These are phyloP conservation scores for Plasmodium vinckei DNA, from an alignment of 169 alveolate species.

Conservation along the genomic window DNA sequence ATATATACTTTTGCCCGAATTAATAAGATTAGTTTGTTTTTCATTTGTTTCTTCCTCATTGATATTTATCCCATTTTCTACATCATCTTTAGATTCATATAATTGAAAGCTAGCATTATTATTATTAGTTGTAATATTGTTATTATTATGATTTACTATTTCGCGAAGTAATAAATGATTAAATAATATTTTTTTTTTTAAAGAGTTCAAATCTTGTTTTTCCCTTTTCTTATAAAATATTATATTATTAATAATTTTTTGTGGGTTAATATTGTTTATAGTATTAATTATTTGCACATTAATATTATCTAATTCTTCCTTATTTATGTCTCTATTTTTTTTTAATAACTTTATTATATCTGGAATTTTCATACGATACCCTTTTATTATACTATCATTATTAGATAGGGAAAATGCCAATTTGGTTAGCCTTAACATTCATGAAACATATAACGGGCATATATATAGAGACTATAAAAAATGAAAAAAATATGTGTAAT, in stretches of 20 bases:
- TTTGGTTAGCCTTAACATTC: slow-evolving; percentile 33
- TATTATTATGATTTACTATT: background rate
- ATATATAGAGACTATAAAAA: background rate
- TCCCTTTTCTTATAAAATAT: slow-evolving; percentile 25
- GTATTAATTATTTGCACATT: slow-evolving; percentile 66
- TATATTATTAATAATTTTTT: slow-evolving; percentile 60
- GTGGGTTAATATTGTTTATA: slow-evolving; percentile 59
- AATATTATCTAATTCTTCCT: slow-evolving; percentile 57
- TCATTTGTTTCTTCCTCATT: background rate
- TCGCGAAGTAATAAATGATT: slow-evolving; percentile 53
- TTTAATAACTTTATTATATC: slow-evolving; percentile 32
- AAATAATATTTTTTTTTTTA: slow-evolving; percentile 54
- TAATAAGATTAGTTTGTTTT: background rate
- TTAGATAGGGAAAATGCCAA: slow-evolving; percentile 17
- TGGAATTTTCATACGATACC: slow-evolving; percentile 59
- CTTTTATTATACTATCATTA: slow-evolving; percentile 33
- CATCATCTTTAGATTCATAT: slow-evolving; percentile 38
- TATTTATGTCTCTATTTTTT: slow-evolving; percentile 41
- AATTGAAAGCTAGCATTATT: slow-evolving; percentile 14
- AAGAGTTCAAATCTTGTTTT: slow-evolving; percentile 54
- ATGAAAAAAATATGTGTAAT: too few species aligned
- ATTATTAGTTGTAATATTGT: background rate
- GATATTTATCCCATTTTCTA: background rate
- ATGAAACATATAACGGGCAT: background rate
- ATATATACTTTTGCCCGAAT: background rate